phyloP scores from a whole-genome alignment of 495 filamentous ascomycete genomes.

The Pseudevernia furfuracea region DNA sequence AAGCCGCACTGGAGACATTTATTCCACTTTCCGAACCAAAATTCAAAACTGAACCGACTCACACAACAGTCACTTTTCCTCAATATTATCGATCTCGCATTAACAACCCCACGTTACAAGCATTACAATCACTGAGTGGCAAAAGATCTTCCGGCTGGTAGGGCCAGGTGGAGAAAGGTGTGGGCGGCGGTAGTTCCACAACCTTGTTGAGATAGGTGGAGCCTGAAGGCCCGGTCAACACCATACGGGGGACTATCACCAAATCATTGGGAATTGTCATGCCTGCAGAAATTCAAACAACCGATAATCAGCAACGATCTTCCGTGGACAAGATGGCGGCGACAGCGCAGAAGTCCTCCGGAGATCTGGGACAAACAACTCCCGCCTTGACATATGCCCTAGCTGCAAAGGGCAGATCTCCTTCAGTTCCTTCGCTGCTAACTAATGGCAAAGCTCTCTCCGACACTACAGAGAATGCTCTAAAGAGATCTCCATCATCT shows the following conservation, averaged over 20 bases:
- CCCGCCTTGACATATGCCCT: slow-evolving; percentile 85
- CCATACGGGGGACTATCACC: background rate
- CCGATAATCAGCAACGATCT: slow-evolving; percentile 5
- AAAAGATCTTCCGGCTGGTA: slow-evolving; percentile 10
- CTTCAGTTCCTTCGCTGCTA: slow-evolving; percentile 31
- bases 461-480: slow-evolving; percentile 30
- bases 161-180: slow-evolving; percentile 20
- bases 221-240: background rate
- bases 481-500: slow-evolving; percentile 21
- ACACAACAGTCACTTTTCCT: background rate
- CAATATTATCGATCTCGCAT: background rate
- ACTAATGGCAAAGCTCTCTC: slow-evolving; percentile 33
- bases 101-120: background rate
- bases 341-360: slow-evolving; percentile 19
- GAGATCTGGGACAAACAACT: slow-evolving; percentile 13
- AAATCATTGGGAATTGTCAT: slow-evolving; percentile 1
- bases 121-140: background rate
- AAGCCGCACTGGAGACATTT: background rate
- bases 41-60: background rate
- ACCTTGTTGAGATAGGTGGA: slow-evolving; percentile 5
- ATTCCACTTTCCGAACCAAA: slow-evolving; percentile 1
- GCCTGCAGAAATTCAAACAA: slow-evolving; percentile 6
- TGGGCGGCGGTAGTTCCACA: slow-evolving; percentile 17
- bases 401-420: slow-evolving; percentile 71
- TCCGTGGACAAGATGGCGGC: slow-evolving; percentile 20